Conservation (phyloP, 345 rosid species). For the Pistacia integerrima region DNA sequence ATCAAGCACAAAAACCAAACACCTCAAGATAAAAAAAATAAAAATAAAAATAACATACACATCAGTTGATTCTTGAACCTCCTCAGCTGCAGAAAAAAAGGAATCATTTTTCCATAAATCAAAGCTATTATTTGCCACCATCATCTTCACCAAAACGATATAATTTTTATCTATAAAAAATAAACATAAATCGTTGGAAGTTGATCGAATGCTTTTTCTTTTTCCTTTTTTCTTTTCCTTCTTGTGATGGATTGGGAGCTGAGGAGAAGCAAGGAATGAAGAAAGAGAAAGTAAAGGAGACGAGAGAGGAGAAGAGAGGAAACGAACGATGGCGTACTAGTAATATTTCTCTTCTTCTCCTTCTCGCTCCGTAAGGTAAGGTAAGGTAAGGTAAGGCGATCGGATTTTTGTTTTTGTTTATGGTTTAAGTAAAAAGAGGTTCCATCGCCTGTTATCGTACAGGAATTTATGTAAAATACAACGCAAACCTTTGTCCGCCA, state of each 20-base stretch:
- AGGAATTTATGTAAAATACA: no score
- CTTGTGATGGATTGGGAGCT: constrained; percentile 22
- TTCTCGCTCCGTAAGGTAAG: not conserved
- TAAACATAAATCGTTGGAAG: not conserved
- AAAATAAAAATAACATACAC: constrained; percentile 43
- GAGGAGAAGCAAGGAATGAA: constrained; percentile 40
- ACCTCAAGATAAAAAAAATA: not conserved
- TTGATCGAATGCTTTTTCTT: not conserved
- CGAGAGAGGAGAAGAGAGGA: not conserved
- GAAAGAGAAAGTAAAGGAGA: constrained; percentile 32
- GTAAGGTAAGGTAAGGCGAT: not conserved
- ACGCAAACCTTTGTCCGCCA: not conserved
- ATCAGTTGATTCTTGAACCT: constrained; percentile 90
- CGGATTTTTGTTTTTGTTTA: no score
- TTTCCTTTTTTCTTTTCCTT: constrained; percentile 1
- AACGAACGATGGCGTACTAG: constrained; percentile 10
- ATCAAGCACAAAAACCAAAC: not conserved
- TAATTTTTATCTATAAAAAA: not conserved
- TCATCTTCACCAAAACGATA: constrained; percentile 47
- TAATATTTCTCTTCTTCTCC: constrained; percentile 13
- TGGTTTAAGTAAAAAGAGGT: constrained; percentile 11
- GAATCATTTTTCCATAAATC: constrained; percentile 86
- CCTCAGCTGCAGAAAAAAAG: constrained; percentile 93
- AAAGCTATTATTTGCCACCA: constrained; percentile 73
- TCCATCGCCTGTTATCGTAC: constrained; percentile 20